Base-by-base conservation (phyloP, 257 asterid genomes). In the Fraxinus excelsior region DNA sequence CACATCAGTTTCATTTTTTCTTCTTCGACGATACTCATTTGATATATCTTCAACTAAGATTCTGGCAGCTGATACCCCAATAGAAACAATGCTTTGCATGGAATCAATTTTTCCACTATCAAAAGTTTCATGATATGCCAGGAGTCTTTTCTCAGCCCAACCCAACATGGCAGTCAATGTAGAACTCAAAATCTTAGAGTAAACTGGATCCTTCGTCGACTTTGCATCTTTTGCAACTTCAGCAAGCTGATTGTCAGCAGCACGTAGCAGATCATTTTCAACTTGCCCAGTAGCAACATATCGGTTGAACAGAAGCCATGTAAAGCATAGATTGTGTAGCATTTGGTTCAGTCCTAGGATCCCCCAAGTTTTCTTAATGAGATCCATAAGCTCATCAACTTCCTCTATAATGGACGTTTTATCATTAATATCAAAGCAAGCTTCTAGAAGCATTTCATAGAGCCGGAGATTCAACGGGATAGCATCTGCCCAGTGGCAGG, bases 401-500 rank as follows among this genome's bases (percentile, higher is more conserved):
- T 96, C 99, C 86, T 93, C 98, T 19, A 96, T 83, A 70, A 96
- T 82, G 51, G 96, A 89, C 18, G 90, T 82, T 76, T 96, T 97
- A 31, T 93, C 96, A 66, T 80, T 91, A 67, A 85, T 76, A 75
- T 96, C 99, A 80, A 96, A 96, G 77, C 94, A 93, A 12, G 97
- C 92, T 84, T 96, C 95, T 73, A 96, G 91, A 84, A 96, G 97
- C 81, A 84, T 87, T 80, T 96, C 97, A 34, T 96, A 96, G 78
- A 96, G 97, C 72, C 97, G 89, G 80, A 93, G 91, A 86, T 96
- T 96, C 80, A 96, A 81, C 6, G 99, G 99, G 73, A 88, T 77
- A 32, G 98, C 99, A 84, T 96, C 97, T 9, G 99, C 99, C 99
- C 99, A 96, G 80, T 96, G 99, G 90, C 88, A 81, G 40, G 96